Evolutionary conservation across 2,329 filamentous ascomycete species (phyloP).

Genomic region (Aureobasidium lini): DNA sequence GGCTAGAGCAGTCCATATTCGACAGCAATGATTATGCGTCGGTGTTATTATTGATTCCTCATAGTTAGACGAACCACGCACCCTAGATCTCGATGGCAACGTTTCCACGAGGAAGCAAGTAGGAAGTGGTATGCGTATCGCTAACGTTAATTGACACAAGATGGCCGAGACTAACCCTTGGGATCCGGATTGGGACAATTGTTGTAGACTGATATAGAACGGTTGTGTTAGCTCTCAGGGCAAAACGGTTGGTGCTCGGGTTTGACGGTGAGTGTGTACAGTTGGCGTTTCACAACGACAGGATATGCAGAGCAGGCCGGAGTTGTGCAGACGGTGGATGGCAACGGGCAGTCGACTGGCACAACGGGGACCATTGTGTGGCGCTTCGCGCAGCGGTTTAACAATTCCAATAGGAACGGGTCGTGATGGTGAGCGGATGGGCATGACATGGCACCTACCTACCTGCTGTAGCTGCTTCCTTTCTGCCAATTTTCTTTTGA

Average conservation of each 20-base stretch:
- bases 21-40: not conserved
- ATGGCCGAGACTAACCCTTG: not conserved
- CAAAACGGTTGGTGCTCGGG: not conserved
- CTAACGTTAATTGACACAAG: slow-evolving; percentile 1
- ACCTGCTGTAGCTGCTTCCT: not conserved
- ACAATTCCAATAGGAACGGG: slow-evolving; percentile 2
- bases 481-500: not conserved
- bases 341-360: not conserved
- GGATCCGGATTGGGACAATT: not conserved
- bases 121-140: not conserved
- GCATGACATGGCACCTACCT: not conserved
- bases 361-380: slow-evolving; percentile 11
- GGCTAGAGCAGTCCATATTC: not conserved
- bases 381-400: not conserved
- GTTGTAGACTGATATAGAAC: not conserved
- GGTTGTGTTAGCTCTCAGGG: not conserved
- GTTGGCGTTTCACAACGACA: not conserved
- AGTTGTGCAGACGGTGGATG: not conserved
- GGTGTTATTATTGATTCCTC: not conserved
- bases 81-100: slow-evolving; percentile 7
- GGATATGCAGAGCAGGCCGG: not conserved
- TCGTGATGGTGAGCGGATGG: slow-evolving; percentile 1
- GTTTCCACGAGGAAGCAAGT: slow-evolving; percentile 2
- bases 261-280: not conserved
- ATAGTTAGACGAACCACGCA: not conserved